Evolutionary conservation across 2,329 filamentous ascomycete genomes (phyloP).

Genomic region (Diplodia scrobiculata): DNA sequence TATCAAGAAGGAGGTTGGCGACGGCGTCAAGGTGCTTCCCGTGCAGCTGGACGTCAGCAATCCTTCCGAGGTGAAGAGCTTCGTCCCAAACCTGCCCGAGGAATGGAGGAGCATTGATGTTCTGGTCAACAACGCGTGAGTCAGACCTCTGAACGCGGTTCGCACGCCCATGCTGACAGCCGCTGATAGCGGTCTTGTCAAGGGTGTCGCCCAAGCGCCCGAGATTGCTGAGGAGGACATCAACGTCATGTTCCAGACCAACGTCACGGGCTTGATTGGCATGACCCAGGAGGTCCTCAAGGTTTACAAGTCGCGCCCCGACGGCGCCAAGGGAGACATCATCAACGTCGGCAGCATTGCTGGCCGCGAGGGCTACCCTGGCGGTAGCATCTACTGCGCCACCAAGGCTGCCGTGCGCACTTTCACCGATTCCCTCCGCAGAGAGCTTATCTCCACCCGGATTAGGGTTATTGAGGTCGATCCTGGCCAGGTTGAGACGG

Average conservation of each 20-base stretch:
- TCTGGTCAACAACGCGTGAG: constrained; percentile 91
- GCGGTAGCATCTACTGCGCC: constrained; percentile 89
- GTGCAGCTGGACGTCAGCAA: constrained; percentile 87
- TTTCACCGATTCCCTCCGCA: constrained; percentile 80
- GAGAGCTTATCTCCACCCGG: constrained; percentile 77
- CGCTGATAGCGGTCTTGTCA: constrained; percentile 73
- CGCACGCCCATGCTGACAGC: background rate
- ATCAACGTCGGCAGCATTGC: constrained; percentile 95
- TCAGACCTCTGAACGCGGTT: background rate
- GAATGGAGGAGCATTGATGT: constrained; percentile 85
- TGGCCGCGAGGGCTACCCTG: constrained; percentile 81
- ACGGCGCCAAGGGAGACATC: constrained; percentile 84
- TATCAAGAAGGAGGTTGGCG: constrained; percentile 73
- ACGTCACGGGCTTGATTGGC: constrained; percentile 91
- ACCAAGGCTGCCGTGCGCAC: constrained; percentile 85
- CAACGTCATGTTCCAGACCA: constrained; percentile 84
- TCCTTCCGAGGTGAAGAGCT: constrained; percentile 69
- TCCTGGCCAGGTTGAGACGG: constrained; percentile 87
- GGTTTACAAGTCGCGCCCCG: constrained; percentile 68
- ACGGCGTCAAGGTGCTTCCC: constrained; percentile 76
- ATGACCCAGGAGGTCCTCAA: constrained; percentile 91
- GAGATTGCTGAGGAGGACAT: constrained; percentile 82
- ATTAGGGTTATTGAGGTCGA: constrained; percentile 87
- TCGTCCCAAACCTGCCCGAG: constrained; percentile 72
- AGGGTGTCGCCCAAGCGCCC: constrained; percentile 81